Evolutionary conservation across 441 rosid species (phyloP).

Genomic region (Erodium texanum): DNA sequence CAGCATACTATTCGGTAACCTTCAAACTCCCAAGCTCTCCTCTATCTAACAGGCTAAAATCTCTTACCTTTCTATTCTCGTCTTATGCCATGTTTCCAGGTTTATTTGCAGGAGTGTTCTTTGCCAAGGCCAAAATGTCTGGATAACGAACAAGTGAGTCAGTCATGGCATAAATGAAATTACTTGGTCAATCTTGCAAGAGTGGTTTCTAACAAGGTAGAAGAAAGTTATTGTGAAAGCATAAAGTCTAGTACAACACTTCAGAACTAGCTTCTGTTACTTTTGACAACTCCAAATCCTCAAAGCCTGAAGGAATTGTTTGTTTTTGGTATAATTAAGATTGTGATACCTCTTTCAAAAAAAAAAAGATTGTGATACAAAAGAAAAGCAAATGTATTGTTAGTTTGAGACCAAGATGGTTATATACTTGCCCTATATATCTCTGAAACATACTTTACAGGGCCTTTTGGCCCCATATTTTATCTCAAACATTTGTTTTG

Average conservation of each 20-base stretch:
- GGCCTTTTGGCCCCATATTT: not conserved
- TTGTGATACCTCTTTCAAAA: too few species aligned
- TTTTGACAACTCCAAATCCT: not conserved
- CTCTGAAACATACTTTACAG: not conserved
- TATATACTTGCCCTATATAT: not conserved
- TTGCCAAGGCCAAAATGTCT: constrained; percentile 84
- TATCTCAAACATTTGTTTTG: not conserved
- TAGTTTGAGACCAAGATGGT: not conserved
- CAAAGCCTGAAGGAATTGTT: not conserved
- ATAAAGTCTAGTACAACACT: not conserved
- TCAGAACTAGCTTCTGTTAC: not conserved
- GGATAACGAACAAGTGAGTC: constrained; percentile 18
- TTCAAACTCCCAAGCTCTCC: not conserved
- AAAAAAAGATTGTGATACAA: not conserved
- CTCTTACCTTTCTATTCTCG: not conserved
- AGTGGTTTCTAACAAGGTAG: not conserved
- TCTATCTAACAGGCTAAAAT: not conserved
- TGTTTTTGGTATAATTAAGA: not conserved
- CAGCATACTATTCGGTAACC: constrained; percentile 79
- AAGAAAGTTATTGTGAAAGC: not conserved
- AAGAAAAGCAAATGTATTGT: not conserved
- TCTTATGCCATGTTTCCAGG: constrained; percentile 33
- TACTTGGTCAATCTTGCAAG: not conserved
- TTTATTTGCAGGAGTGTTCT: constrained; percentile 70
- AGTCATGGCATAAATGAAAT: not conserved